A percentile compares a stretch with the other conserved stretches of the same genome.
Conservation (phyloP, 257 asterid species). For the Fraxinus excelsior region DNA sequence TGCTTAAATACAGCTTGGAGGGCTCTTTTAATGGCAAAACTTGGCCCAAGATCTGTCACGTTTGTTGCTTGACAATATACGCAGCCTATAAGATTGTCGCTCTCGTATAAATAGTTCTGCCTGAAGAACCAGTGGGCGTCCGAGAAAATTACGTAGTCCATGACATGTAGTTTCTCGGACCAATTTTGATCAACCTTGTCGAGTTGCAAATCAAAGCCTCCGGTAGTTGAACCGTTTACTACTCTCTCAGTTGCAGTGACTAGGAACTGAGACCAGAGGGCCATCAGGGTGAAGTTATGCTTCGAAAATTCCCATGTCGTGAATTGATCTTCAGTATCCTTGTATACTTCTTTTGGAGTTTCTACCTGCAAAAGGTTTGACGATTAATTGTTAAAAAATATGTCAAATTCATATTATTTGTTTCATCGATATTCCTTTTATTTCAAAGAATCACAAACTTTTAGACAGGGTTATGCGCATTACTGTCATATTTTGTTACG, state of each 20-base stretch:
- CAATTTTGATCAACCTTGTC: conserved; percentile 44
- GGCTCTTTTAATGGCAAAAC: conserved; percentile 33
- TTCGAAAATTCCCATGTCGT: conserved; percentile 43
- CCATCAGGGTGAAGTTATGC: conserved; percentile 43
- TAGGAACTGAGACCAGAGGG: conserved; percentile 50
- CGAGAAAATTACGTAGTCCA: conserved; percentile 51
- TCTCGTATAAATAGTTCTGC: conserved; percentile 38
- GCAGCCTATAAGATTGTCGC: conserved; percentile 42
- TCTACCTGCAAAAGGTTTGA: conserved; percentile 36
- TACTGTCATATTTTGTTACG: background rate
- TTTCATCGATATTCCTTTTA: too few relatives aligned
- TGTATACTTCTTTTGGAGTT: conserved; percentile 28
- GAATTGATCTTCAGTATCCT: conserved; percentile 26
- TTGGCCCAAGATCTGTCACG: conserved; percentile 28
- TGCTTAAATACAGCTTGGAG: conserved; percentile 38
- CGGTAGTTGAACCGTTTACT: conserved; percentile 43
- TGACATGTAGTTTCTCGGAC: conserved; percentile 39
- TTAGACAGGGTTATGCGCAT: too few relatives aligned
- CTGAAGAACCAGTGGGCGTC: conserved; percentile 53
- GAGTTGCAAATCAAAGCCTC: conserved; percentile 44
- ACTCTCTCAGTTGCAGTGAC: conserved; percentile 35
- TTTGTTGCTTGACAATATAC: conserved; percentile 39
- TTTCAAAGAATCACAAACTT: too few relatives aligned
- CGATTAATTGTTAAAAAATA: too few relatives aligned
- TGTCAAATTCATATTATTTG: too few relatives aligned